Evolutionary conservation across 345 rosid species (phyloP), one percentile per base, ranked within the genome.

Genomic region (Nasturtium officinale): DNA sequence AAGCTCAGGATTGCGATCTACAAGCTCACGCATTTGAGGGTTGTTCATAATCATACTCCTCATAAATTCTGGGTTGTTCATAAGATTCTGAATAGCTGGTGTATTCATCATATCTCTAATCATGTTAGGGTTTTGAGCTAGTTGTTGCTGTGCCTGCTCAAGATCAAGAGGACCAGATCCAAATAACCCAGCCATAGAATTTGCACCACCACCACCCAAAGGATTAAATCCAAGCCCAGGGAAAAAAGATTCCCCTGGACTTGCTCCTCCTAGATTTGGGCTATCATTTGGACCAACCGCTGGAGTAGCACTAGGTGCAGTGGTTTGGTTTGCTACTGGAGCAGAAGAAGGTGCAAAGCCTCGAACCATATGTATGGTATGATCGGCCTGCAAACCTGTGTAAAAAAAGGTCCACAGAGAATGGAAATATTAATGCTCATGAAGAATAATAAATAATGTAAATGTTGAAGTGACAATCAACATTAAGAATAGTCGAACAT

Each of bases 1-100:
- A 42, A 91, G 93, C 80, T 91, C 96, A 48, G 92, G 99, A 78
- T 95, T 91, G 67, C 95, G 90, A 66, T 87, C 97, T 45, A 95
- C 86, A 46, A 91, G 84, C 64, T 87, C 99, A 75, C 94, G 93
- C 92, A 86, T 88, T 66, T 84, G 97, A 68, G 97, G 97, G 82
- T 95, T 94, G 81, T 80, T 91, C 89, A 83, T 86, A 33, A 91
- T 87, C 85, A 88, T 79, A 75, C 78, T 82, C 50, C 90, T 87
- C 87, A 91, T 87, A 38, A 91, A 75, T 32, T 93, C 96, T 10
- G 99, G 94, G 75, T 91, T 89, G 65, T 90, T 90, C 98, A 95
- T 82, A 26, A 89, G 74, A 79, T 79, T 84, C 84, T 89, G 98
- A 54, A 89, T 80, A 61, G 81, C 91, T 62, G 97, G 97, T 76